Conservation (phyloP, 768 basidiomycete species). For the Kwoniella shandongensis region DNA sequence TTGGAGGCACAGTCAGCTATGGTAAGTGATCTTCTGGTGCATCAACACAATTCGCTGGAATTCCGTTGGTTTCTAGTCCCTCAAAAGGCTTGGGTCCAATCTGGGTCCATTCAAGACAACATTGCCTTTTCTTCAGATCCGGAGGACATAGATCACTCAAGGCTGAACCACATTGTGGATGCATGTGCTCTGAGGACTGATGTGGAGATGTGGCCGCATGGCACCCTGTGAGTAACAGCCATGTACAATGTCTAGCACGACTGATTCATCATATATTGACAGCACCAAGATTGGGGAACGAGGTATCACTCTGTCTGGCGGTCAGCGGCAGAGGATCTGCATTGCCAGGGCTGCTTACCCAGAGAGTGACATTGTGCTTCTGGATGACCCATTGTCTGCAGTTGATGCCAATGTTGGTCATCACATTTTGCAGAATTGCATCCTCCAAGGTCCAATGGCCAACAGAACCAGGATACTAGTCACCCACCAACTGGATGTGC, state of each 20-base stretch:
- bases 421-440: slow-evolving; percentile 64
- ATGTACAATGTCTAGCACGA: slow-evolving; percentile 54
- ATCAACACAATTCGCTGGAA: neutral
- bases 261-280: neutral
- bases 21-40: slow-evolving; percentile 15
- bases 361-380: slow-evolving; percentile 42
- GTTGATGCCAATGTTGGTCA: slow-evolving; percentile 76
- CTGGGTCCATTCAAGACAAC: slow-evolving; percentile 47
- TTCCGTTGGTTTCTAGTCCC: slow-evolving; percentile 24
- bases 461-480: slow-evolving; percentile 65
- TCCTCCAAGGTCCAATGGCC: slow-evolving; percentile 57
- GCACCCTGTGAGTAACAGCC: slow-evolving; percentile 33
- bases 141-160: slow-evolving; percentile 18
- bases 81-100: slow-evolving; percentile 53
- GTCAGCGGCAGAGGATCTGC: slow-evolving; percentile 47
- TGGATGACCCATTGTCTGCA: slow-evolving; percentile 62
- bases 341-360: slow-evolving; percentile 47
- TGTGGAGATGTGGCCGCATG: slow-evolving; percentile 34
- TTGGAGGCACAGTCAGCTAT: slow-evolving; percentile 43
- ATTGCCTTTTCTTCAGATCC: slow-evolving; percentile 40
- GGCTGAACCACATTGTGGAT: slow-evolving; percentile 35
- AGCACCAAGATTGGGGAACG: slow-evolving; percentile 76
- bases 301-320: slow-evolving; percentile 57
- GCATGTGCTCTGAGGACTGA: slow-evolving; percentile 46
- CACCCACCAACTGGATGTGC: slow-evolving; percentile 52